Evolutionary conservation across 768 basidiomycete species (phyloP).

Genomic region (Phanerodontia chrysosporium): DNA sequence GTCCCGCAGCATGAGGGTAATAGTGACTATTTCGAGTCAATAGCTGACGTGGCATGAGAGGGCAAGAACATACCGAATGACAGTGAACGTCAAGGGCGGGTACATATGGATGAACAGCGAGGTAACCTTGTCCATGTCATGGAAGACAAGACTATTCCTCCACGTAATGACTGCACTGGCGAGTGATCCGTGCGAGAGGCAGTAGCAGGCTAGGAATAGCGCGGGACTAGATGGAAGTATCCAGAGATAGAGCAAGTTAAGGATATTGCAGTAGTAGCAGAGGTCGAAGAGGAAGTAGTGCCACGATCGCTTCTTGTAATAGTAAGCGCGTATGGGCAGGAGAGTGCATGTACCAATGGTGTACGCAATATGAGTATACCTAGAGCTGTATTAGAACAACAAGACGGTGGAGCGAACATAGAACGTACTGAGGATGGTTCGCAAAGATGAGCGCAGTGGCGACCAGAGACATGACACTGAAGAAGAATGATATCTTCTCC

Average conservation of each 20-base stretch:
- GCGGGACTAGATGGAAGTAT: slow-evolving; percentile 69
- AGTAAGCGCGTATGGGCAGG: slow-evolving; percentile 77
- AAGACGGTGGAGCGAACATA: background rate
- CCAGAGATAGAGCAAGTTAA: slow-evolving; percentile 93
- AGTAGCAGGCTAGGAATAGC: slow-evolving; percentile 90
- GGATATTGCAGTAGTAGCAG: slow-evolving; percentile 90
- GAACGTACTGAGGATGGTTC: slow-evolving; percentile 72
- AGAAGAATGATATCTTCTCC: slow-evolving; percentile 87
- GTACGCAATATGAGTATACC: slow-evolving; percentile 88
- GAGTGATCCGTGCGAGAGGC: slow-evolving; percentile 84
- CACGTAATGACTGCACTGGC: slow-evolving; percentile 96
- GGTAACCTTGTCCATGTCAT: slow-evolving; percentile 94
- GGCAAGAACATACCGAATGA: slow-evolving; percentile 67
- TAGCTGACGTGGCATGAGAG: background rate
- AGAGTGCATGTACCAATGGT: slow-evolving; percentile 74
- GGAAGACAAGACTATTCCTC: slow-evolving; percentile 98
- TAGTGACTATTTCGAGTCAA: slow-evolving; percentile 57
- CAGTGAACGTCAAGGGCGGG: slow-evolving; percentile 84
- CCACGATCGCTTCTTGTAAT: slow-evolving; percentile 89
- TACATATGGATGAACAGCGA: slow-evolving; percentile 95
- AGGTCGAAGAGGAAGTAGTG: slow-evolving; percentile 93
- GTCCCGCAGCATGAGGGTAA: slow-evolving; percentile 71
- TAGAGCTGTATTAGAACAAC: slow-evolving; percentile 24
- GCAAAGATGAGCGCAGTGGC: slow-evolving; percentile 84
- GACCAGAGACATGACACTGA: slow-evolving; percentile 87